phyloP scores from a whole-genome alignment of 2,329 filamentous ascomycete genomes.

The Ambrosiella cleistominuta region DNA sequence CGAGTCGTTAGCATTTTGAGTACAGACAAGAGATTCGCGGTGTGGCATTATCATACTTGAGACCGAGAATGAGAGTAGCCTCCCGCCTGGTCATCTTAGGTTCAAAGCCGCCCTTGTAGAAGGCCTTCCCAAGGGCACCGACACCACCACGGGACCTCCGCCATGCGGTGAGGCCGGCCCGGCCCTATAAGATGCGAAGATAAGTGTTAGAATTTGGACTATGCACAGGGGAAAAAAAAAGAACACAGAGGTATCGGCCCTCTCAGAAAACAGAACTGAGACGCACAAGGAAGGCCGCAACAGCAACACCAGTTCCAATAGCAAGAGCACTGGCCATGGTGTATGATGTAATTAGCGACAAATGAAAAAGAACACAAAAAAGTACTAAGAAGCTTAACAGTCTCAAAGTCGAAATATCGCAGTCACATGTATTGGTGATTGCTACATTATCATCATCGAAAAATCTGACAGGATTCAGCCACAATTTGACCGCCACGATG shows the following conservation, averaged over 20 bases:
- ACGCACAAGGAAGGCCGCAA: conserved; percentile 34
- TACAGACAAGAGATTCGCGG: conserved; percentile 4
- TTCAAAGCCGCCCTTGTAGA: conserved; percentile 98
- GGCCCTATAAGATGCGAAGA: conserved; percentile 41
- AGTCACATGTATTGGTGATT: background rate
- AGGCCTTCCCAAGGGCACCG: conserved; percentile 71
- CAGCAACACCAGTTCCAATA: conserved; percentile 30
- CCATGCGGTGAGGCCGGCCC: conserved; percentile 78
- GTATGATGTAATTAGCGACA: background rate
- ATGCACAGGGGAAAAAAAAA: too few species aligned
- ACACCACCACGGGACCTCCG: conserved; percentile 63
- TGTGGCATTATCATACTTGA: conserved; percentile 45
- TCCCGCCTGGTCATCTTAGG: conserved; percentile 83
- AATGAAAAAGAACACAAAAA: background rate
- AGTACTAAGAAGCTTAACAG: background rate
- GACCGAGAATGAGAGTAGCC: conserved; percentile 74
- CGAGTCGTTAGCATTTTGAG: background rate
- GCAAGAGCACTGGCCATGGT: conserved; percentile 29
- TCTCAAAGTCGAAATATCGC: background rate
- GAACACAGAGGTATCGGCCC: background rate
- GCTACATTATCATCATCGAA: conserved; percentile 10
- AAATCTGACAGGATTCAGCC: conserved; percentile 4
- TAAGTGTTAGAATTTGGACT: background rate
- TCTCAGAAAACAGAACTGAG: background rate
- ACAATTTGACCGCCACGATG: background rate